Evolutionary conservation across 2,329 filamentous ascomycete species (phyloP).

Genomic region (Penicillium sp.): DNA sequence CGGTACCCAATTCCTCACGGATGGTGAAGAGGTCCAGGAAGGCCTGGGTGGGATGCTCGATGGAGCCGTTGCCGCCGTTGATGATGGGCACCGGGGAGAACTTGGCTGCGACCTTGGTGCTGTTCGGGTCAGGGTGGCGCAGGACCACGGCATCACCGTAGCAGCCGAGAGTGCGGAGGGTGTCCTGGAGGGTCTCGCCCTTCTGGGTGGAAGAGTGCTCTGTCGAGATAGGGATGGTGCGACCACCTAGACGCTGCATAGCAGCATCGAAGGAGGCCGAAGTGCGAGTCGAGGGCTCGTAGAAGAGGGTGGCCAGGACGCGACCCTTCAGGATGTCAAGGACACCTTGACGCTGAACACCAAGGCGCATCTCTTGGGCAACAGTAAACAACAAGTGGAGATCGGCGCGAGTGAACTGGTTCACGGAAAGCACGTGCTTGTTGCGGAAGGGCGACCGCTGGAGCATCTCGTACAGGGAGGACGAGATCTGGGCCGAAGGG

Average conservation of each 20-base stretch:
- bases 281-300: conserved; percentile 93
- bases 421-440: conserved; percentile 85
- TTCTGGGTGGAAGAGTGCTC: conserved; percentile 86
- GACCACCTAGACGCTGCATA: conserved; percentile 94
- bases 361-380: conserved; percentile 94
- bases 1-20: conserved; percentile 92
- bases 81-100: conserved; percentile 89
- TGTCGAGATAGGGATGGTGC: conserved; percentile 77
- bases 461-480: conserved; percentile 67
- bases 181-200: conserved; percentile 91
- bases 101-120: conserved; percentile 77
- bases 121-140: conserved; percentile 80
- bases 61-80: conserved; percentile 93
- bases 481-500: conserved; percentile 54
- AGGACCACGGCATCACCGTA: conserved; percentile 96
- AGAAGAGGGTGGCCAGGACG: conserved; percentile 90
- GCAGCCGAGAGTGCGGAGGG: conserved; percentile 86
- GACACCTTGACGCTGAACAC: conserved; percentile 87
- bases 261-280: conserved; percentile 95
- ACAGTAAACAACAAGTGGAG: conserved; percentile 93
- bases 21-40: conserved; percentile 98
- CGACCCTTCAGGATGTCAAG: conserved; percentile 82
- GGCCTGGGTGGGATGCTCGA: conserved; percentile 95
- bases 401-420: conserved; percentile 81
- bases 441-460: conserved; percentile 82